Percentiles rank a stretch among this genome's conserved stretches.
Evolutionary conservation across 1,284 basidiomycete genomes (phyloP).

Genomic region (Puccinia polysora): DNA sequence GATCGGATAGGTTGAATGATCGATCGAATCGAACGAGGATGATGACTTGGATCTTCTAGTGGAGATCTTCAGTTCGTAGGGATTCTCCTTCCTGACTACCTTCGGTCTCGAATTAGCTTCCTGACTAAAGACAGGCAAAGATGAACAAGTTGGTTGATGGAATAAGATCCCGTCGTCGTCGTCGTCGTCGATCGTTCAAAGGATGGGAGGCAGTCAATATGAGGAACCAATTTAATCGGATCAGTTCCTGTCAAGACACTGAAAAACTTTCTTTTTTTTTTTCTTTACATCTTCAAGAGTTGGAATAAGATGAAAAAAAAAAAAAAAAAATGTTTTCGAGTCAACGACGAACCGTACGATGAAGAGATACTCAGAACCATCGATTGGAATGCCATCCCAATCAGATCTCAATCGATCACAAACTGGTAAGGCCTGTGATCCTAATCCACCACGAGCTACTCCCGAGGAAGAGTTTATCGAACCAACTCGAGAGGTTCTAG

Average conservation of each 20-base stretch:
- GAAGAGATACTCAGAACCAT: constrained; percentile 36
- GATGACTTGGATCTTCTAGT: no score
- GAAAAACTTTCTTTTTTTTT: no score
- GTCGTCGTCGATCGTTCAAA: background rate
- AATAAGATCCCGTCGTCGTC: background rate
- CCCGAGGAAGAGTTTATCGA: background rate
- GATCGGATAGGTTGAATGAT: no score
- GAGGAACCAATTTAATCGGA: no score
- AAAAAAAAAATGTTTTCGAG: no score
- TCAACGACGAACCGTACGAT: constrained; percentile 23
- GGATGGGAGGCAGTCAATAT: no score
- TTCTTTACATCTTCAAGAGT: no score
- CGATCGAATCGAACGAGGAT: no score
- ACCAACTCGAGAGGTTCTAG: background rate
- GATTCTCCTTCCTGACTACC: constrained; percentile 12
- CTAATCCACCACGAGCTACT: constrained; percentile 19
- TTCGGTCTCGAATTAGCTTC: constrained; percentile 23
- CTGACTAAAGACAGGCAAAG: background rate
- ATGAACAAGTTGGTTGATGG: background rate
- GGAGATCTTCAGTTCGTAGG: constrained; percentile 11
- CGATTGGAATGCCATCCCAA: constrained; percentile 18
- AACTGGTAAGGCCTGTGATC: constrained; percentile 28
- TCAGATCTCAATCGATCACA: background rate
- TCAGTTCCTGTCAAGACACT: no score
- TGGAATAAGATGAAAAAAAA: background rate